Conservation (phyloP, 192 early-diverging fungal species). For the Allomyces javanicus region DNA sequence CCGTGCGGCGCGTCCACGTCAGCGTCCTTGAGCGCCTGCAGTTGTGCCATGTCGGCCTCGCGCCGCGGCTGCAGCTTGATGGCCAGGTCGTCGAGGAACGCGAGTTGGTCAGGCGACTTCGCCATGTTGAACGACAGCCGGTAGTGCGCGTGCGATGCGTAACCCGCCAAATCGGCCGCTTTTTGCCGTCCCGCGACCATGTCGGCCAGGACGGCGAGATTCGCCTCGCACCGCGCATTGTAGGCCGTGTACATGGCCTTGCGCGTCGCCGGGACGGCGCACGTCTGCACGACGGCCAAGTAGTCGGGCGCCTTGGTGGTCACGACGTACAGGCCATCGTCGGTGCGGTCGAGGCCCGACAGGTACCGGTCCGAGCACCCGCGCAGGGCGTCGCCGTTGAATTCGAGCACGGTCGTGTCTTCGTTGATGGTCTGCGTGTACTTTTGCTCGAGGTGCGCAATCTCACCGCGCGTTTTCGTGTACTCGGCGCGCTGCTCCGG, state of each 20-base stretch:
- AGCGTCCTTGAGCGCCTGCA: neutral
- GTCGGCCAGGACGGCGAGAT: neutral
- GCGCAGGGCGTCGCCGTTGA: neutral
- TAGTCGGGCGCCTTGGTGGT: neutral
- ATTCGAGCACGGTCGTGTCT: neutral
- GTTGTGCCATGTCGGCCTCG: neutral
- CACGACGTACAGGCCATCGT: neutral
- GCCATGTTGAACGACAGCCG: neutral
- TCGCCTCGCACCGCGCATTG: neutral
- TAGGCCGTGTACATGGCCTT: neutral
- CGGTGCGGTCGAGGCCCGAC: neutral
- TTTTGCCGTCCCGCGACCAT: neutral
- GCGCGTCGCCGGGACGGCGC: neutral
- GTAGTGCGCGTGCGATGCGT: neutral
- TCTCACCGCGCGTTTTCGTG: neutral
- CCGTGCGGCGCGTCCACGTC: neutral
- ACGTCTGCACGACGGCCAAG: neutral
- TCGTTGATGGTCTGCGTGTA: slow-evolving; percentile 1
- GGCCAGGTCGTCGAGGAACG: neutral
- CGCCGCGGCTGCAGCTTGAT: neutral
- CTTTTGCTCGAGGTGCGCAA: neutral
- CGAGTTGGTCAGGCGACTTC: neutral
- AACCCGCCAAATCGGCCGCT: neutral
- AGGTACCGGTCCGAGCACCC: neutral
- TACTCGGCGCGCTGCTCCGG: neutral